These are phyloP conservation scores for Nephelium lappaceum DNA, from an alignment of 345 rosid genomes.

Conservation along the genomic window DNA sequence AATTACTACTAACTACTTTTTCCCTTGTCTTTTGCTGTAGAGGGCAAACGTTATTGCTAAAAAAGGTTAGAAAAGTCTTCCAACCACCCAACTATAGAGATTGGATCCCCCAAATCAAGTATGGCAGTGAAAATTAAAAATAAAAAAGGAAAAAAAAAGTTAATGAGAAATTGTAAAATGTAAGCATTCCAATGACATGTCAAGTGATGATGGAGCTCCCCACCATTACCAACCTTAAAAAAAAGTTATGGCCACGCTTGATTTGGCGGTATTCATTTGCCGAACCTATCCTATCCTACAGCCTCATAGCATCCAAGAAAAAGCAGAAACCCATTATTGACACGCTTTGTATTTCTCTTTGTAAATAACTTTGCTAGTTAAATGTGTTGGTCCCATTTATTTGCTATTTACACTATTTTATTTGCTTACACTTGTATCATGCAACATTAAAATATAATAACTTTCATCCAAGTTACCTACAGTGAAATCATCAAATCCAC, in stretches of 20 bases:
- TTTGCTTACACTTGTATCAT: no score
- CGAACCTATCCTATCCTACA: conserved; percentile 19
- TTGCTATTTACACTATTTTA: no score
- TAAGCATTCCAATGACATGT: background rate
- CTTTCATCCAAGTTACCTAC: background rate
- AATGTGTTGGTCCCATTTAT: background rate
- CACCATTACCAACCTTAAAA: conserved; percentile 33
- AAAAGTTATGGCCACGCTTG: conserved; percentile 23
- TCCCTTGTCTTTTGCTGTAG: background rate
- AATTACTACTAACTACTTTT: background rate
- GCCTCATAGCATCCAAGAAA: conserved; percentile 40
- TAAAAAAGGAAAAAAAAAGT: no score
- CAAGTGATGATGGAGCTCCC: conserved; percentile 26
- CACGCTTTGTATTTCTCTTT: background rate
- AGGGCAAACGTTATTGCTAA: background rate
- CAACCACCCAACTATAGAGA: background rate
- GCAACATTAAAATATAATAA: background rate
- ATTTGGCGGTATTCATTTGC: conserved; percentile 24
- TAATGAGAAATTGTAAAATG: background rate
- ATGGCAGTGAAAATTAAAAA: background rate
- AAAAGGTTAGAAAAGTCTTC: background rate
- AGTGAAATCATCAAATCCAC: background rate
- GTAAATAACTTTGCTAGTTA: background rate
- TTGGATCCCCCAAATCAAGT: conserved; percentile 7
- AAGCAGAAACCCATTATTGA: conserved; percentile 17